Evolutionary conservation across 2,329 filamentous ascomycete genomes (phyloP), one percentile per base, ranked within the genome.

Genomic region (Parastagonospora nodorum): DNA sequence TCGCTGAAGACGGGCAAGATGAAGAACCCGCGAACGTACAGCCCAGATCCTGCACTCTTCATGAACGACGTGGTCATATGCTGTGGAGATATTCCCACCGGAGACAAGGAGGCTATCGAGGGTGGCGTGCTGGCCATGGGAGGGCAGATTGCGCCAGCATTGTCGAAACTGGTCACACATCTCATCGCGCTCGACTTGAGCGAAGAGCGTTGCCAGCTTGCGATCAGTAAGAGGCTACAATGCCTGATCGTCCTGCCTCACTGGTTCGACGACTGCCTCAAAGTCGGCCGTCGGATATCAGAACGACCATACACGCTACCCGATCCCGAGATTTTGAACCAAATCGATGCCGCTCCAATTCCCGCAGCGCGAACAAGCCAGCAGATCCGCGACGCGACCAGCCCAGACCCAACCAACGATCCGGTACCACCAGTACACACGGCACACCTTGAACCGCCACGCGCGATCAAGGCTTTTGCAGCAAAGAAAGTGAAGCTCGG

Each of bases 211-310:
- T 89, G 88, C 55, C 68, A 81, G 53, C 70, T 84, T 46, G 88
- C 87, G 1, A 58, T 79, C 37, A 77, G 81, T 8, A 95, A 87
- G 72, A 82, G 82, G 2, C 78, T 90, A 46, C 85, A 85, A 47
- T 85, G 85, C 73, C 92, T 91, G 74, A 88, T 97, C 51, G 90
- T 99, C 14, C 80, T 99, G 45, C 94, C 94, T 32, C 94, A 97
- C 69, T 97, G 94, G 92, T 97, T 99, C 68, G 93, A 97, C 63
- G 93, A 97, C 71, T 99, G 94, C 74, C 84, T 99, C 61, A 94
- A 90, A 74, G 84, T 99, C 27, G 92, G 93, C 42, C 92, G 91
- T 73, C 86, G 90, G 51, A 97, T 99, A 61, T 88, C 90, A 61
- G 94, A 99, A 71, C 78, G 80, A 6, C 94, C 94, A 0, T 99